phyloP scores from a whole-genome alignment of 495 filamentous ascomycete species.

The Xylaria venustula region DNA sequence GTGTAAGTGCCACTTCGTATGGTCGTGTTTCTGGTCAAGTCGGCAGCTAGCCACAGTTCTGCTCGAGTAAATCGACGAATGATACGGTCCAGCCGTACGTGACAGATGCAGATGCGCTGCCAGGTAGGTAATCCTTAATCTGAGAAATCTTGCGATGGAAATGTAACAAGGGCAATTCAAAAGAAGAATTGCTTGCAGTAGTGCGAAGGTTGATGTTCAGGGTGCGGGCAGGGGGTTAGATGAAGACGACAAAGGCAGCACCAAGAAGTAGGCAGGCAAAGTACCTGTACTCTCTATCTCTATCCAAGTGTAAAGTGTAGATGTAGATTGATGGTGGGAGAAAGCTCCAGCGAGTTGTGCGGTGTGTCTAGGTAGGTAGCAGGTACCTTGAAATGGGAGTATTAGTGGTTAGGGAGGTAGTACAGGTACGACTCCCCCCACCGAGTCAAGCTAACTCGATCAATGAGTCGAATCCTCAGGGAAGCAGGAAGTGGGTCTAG shows the following conservation, averaged over 20 bases:
- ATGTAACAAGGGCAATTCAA: neutral
- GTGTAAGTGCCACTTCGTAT: neutral
- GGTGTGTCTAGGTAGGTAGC: no score
- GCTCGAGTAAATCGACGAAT: neutral
- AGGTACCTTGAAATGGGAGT: no score
- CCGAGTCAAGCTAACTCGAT: no score
- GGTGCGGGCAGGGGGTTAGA: conserved; percentile 1
- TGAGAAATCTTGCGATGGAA: neutral
- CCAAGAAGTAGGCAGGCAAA: no score
- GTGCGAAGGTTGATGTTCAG: conserved; percentile 3
- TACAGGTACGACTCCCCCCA: no score
- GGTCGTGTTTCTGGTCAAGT: no score
- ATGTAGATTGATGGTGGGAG: no score
- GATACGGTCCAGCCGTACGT: neutral
- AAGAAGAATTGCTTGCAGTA: conserved; percentile 15
- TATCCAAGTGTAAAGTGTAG: neutral
- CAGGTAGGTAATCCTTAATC: neutral
- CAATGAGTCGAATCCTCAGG: conserved; percentile 6
- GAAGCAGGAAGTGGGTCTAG: neutral
- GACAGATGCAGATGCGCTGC: neutral
- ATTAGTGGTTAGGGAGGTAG: no score
- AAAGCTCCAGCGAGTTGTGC: no score
- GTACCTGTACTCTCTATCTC: no score
- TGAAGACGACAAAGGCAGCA: no score
- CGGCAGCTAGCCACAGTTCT: no score